Conservation (phyloP, 1,284 basidiomycete species). For the Afroboletus lepidellus region DNA sequence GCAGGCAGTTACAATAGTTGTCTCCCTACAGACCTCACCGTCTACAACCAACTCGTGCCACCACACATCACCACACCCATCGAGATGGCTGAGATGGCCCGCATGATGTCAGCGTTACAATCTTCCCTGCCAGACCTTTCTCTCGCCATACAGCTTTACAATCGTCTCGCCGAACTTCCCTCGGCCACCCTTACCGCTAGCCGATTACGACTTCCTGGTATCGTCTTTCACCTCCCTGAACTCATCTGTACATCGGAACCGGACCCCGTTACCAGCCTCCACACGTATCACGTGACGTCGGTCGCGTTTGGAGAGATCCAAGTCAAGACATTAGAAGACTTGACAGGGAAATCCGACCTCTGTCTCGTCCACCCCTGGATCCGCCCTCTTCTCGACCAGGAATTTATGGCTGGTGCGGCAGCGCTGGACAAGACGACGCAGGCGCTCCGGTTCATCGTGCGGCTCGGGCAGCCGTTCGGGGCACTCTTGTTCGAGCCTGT, state of each 20-base stretch:
- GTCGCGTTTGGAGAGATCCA: background rate
- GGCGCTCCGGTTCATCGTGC: background rate
- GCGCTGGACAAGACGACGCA: background rate
- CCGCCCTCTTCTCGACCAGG: background rate
- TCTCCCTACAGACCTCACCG: constrained; percentile 2
- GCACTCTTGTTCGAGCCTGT: background rate
- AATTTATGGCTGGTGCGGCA: background rate
- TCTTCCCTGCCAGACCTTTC: background rate
- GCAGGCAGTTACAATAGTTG: constrained; percentile 3
- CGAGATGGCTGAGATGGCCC: background rate
- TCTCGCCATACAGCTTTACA: background rate
- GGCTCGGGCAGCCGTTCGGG: background rate
- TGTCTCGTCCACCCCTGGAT: constrained; percentile 10
- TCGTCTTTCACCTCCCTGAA: background rate
- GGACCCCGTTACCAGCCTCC: background rate
- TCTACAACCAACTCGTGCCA: constrained; percentile 1
- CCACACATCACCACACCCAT: background rate
- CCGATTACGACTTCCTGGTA: background rate
- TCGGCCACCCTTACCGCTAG: background rate
- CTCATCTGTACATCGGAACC: background rate
- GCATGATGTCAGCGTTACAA: background rate
- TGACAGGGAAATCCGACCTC: background rate
- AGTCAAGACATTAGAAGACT: background rate
- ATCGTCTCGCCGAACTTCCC: background rate
- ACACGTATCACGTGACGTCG: background rate